Evolutionary conservation across 148 eudicot genomes (phyloP).

Genomic region (Camellia sinensis): DNA sequence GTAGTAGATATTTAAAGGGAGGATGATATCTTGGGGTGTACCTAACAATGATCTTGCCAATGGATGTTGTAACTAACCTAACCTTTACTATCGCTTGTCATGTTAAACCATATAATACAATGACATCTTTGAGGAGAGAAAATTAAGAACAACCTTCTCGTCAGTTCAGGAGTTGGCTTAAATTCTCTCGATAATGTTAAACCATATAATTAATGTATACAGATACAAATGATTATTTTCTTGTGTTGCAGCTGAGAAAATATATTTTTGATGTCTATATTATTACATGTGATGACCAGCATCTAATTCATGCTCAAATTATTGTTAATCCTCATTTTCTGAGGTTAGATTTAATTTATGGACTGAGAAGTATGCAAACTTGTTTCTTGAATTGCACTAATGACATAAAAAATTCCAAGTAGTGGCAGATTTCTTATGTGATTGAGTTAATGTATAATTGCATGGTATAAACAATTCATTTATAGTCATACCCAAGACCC

Average conservation of each 20-base stretch:
- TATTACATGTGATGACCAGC: background rate
- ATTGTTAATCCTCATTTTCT: slow-evolving; percentile 1
- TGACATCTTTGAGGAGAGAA: background rate
- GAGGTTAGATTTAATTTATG: background rate
- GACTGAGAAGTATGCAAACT: background rate
- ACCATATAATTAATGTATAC: too few relatives aligned
- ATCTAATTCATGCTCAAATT: too few relatives aligned
- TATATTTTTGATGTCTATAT: background rate
- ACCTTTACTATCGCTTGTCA: background rate
- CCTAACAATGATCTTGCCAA: background rate
- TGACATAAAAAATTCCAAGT: slow-evolving; percentile 40
- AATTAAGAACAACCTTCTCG: too few relatives aligned
- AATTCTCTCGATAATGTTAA: background rate
- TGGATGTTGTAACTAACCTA: background rate
- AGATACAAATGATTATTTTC: background rate
- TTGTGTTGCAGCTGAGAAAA: background rate
- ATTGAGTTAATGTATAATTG: slow-evolving; percentile 7
- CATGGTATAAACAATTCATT: slow-evolving; percentile 45
- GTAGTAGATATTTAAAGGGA: background rate
- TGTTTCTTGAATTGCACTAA: background rate
- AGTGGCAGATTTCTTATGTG: slow-evolving; percentile 94
- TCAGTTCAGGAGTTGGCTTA: too few relatives aligned
- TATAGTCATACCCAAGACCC: slow-evolving; percentile 89
- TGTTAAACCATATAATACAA: background rate
- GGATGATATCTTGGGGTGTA: background rate